Conservation (phyloP, 2,329 filamentous ascomycete species). For the Hypoxylon sp. region DNA sequence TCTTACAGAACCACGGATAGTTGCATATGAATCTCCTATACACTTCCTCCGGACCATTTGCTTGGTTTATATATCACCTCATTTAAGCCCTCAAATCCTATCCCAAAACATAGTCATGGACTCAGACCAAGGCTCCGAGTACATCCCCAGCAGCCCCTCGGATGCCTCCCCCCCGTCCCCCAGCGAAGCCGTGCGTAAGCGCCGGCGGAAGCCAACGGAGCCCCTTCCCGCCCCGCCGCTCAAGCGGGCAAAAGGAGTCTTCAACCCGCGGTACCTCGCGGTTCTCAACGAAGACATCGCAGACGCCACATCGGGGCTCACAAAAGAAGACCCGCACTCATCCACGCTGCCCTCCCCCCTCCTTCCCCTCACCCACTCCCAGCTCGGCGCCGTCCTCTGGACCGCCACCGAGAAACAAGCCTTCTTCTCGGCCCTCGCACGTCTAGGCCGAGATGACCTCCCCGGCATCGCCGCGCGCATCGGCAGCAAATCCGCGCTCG, state of each 20-base stretch:
- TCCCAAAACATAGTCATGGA: slow-evolving; percentile 29
- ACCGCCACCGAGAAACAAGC: slow-evolving; percentile 76
- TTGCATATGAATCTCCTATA: slow-evolving; percentile 39
- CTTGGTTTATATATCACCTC: neutral
- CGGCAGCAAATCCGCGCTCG: slow-evolving; percentile 79
- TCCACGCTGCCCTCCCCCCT: neutral
- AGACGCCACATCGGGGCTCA: slow-evolving; percentile 62
- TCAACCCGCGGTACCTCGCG: slow-evolving; percentile 65
- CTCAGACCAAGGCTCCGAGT: slow-evolving; percentile 30
- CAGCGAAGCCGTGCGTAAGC: slow-evolving; percentile 27
- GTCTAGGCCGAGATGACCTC: slow-evolving; percentile 75
- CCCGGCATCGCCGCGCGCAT: slow-evolving; percentile 74
- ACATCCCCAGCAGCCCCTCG: slow-evolving; percentile 23
- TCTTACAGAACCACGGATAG: slow-evolving; percentile 35
- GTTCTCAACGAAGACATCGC: slow-evolving; percentile 71
- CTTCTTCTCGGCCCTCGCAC: slow-evolving; percentile 77
- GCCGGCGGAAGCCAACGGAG: slow-evolving; percentile 31
- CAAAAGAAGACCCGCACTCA: slow-evolving; percentile 42
- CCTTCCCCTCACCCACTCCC: slow-evolving; percentile 60
- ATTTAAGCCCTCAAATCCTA: neutral
- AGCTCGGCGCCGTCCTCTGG: slow-evolving; percentile 81
- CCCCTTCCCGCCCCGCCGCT: slow-evolving; percentile 55
- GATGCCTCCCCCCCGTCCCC: slow-evolving; percentile 12
- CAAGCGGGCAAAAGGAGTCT: slow-evolving; percentile 62
- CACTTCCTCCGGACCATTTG: neutral